Base-by-base conservation (phyloP, 169 alveolate species). In the Plasmodium adleri region DNA sequence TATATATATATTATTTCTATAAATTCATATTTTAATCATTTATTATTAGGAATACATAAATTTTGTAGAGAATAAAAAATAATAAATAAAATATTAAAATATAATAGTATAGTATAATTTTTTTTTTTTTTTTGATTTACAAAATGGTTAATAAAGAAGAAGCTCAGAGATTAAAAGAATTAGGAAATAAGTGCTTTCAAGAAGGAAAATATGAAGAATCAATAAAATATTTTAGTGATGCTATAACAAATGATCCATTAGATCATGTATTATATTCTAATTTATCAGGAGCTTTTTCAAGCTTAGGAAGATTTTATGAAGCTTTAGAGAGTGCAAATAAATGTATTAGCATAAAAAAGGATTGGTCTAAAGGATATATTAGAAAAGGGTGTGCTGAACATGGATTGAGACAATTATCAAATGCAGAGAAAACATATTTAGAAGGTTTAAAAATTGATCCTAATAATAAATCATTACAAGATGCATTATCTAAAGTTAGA, bases 191-290 rank as follows among this genome's bases (percentile, higher is more conserved):
- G 54, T 98, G 98, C 47, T 98, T 98, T 89, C 94, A 95, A 93
- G 98, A 95, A 50, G 96, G 97, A 66, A 95, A 96, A 88, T 98
- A 90, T 90, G 90, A 92, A 62, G 97, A 97, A 56, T 99, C 99
- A 0, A 95, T 94, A 50, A 96, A 96, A 64, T 94, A 90, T 80
- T 98, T 97, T 94, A 89, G 99, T 10, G 91, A 96, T 72, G 99
- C 99, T n/a, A 97, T 98, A 72, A 93, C 93, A 72, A 67, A 88
- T n/a, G 94, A 94, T 88, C 99, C 99, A 1, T 50, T 66, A 24
- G 99, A 98, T 83, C 98, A 95, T 75, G 97, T 97, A 5, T 94
- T 97, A 5, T 98, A 97, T 91, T 97, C 99, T 32, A 98, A 98
- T 92, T 92, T 99, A 74, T 96, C 99, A 5, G 99, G 98, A 20